Evolutionary conservation across 805 yeast genomes (phyloP), one percentile per base, ranked within the genome.

Genomic region (Blastobotrys chiropterorum): DNA sequence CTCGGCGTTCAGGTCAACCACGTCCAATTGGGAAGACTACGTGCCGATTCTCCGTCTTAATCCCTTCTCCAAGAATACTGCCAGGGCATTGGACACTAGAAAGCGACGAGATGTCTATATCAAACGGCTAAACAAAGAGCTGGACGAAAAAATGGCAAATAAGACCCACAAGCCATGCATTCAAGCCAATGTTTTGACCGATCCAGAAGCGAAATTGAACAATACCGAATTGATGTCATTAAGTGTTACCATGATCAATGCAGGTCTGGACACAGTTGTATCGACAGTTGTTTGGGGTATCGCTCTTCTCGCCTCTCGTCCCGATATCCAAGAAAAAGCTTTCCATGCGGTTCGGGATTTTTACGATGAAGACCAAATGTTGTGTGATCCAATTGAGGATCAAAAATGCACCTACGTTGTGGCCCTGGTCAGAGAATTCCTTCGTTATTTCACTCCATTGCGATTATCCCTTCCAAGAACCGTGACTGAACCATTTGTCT

Each of bases 381-480:
- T 50, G 11, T 44, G 61, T 64, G 3, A 75, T 85, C 54, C 74
- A 72, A 16, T 83, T 44, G 43, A 40, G 20, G 43, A 40, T 20
- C 43, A 40, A 15, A 40, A 40, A 15, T 34, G 66, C 58, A 53
- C 47, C 3, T 82, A 77, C 54, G 65, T 83, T 1, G 59, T 66
- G 21, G 90, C 90, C 0, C 57, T 85, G 8, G 68, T 85, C 5
- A 73, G 80, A 48, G 94, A 85, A 62, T 78, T 85, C 0, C 67
- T 85, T 41, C 67, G 94, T 13, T 71, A 80, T 56, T 82, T 79
- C 55, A 77, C 87, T 0, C 90, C 84, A 1, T 69, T 84, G 48
- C 90, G 92, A 0, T 68, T 85, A 59, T 71, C 83, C 14, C 68
- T 86, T 40, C 90, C 64, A 64, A 2, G 59, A 69, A 17, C 54